Conservation (phyloP, 2,329 filamentous ascomycete species). For the Exophiala calicioides region DNA sequence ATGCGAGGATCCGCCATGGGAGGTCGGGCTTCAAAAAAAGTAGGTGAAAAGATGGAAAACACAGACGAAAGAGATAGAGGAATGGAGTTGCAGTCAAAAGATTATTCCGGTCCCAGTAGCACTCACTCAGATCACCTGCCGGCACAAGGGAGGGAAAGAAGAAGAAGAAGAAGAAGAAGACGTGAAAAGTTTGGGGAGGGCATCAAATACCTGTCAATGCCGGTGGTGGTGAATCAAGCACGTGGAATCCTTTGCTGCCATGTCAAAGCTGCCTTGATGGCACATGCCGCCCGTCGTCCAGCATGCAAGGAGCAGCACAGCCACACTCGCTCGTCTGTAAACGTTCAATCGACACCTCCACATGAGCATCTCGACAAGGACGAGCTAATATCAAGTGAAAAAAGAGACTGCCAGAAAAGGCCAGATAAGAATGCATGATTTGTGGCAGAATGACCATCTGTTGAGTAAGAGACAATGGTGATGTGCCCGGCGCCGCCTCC, state of each 20-base stretch:
- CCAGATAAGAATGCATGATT: neutral
- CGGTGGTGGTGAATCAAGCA: neutral
- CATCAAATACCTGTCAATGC: slow-evolving; percentile 3
- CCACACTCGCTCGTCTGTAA: too few relatives aligned
- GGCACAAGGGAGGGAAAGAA: neutral
- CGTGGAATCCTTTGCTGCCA: neutral
- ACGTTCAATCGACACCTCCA: too few relatives aligned
- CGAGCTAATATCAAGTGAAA: too few relatives aligned
- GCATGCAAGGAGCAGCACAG: slow-evolving; percentile 5
- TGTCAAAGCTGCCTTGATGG: neutral
- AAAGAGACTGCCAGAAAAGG: too few relatives aligned
- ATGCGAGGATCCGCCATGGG: slow-evolving; percentile 4
- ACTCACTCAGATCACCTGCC: neutral
- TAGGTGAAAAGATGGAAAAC: neutral
- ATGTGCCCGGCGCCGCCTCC: too few relatives aligned
- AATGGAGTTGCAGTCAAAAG: too few relatives aligned
- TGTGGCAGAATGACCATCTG: neutral
- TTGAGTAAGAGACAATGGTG: neutral
- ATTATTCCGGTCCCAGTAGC: neutral
- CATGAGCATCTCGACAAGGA: too few relatives aligned
- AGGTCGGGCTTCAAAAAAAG: too few relatives aligned
- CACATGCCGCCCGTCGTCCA: slow-evolving; percentile 1
- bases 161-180: neutral
- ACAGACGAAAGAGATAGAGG: neutral
- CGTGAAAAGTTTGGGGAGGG: neutral